Conservation (phyloP, 2,329 filamentous ascomycete species). For the Amylocarpus encephaloides region DNA sequence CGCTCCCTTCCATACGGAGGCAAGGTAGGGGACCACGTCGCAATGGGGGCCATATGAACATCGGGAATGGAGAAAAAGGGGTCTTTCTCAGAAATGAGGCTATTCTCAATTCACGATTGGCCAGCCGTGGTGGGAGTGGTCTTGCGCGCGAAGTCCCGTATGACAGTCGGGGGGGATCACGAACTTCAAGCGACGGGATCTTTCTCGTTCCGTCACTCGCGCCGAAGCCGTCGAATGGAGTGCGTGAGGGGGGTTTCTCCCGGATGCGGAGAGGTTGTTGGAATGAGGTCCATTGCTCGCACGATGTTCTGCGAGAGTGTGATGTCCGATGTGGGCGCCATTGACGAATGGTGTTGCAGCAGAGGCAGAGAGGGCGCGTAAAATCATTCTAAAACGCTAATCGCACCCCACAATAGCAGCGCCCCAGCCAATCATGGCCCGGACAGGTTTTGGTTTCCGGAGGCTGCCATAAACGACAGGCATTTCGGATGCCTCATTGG, state of each 20-base stretch:
- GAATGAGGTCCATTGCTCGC: no score
- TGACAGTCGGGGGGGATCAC: background rate
- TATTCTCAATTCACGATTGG: slow-evolving; percentile 2
- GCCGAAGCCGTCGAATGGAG: slow-evolving; percentile 3
- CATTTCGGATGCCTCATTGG: slow-evolving; percentile 14
- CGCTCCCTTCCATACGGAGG: slow-evolving; percentile 1
- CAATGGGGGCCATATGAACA: background rate
- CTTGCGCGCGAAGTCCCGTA: background rate
- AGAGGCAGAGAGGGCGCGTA: slow-evolving; percentile 20
- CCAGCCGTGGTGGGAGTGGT: background rate
- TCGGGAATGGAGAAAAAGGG: slow-evolving; percentile 7
- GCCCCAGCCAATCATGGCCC: slow-evolving; percentile 17
- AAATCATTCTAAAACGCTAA: no score
- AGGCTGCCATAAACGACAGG: slow-evolving; percentile 6
- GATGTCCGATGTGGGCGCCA: slow-evolving; percentile 6
- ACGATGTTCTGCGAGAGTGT: slow-evolving; percentile 4
- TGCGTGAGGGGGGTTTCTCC: background rate
- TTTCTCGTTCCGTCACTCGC: slow-evolving; percentile 12
- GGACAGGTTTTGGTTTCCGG: background rate
- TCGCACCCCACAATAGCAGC: background rate
- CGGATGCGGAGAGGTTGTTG: background rate
- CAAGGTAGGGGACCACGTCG: background rate
- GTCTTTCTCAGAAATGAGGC: slow-evolving; percentile 1
- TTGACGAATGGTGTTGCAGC: slow-evolving; percentile 20
- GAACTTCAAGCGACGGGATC: slow-evolving; percentile 2